Evolutionary conservation across 2,329 filamentous ascomycete genomes (phyloP).

Genomic region (Ascochyta viciae-villosae): DNA sequence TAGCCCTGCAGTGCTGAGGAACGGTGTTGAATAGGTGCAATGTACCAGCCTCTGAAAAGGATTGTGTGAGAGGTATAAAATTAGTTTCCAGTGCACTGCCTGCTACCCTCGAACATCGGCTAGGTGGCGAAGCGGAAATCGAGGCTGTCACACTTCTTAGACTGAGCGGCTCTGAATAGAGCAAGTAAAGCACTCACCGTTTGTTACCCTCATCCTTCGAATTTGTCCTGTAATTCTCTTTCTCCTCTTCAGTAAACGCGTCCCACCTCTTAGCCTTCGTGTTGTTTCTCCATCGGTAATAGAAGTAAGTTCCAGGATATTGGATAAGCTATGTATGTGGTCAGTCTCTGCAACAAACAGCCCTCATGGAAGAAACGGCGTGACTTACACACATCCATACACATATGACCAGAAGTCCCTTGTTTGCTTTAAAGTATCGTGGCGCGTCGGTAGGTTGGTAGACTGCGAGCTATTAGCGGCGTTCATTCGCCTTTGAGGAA

Average conservation of each 20-base stretch:
- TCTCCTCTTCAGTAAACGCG: constrained; percentile 48
- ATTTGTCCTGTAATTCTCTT: constrained; percentile 42
- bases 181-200: constrained; percentile 14
- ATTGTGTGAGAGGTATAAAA: not conserved
- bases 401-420: constrained; percentile 38
- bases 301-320: constrained; percentile 24
- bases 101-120: not conserved
- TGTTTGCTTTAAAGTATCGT: constrained; percentile 24
- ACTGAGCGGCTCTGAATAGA: not conserved
- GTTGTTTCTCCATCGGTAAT: constrained; percentile 44
- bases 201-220: constrained; percentile 49
- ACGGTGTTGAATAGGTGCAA: not conserved
- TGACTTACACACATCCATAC: constrained; percentile 29
- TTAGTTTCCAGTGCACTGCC: not conserved
- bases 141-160: not conserved
- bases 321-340: constrained; percentile 5
- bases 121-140: constrained; percentile 11
- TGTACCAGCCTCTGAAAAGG: not conserved
- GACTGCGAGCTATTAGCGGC: constrained; percentile 49
- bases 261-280: constrained; percentile 37
- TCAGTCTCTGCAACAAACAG: constrained; percentile 31
- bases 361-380: constrained; percentile 22
- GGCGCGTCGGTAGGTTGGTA: constrained; percentile 17
- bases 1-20: no score
- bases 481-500: constrained; percentile 13